These are phyloP conservation scores for Prunus salicina DNA, from an alignment of 306 rosid genomes.

Conservation along the genomic window DNA sequence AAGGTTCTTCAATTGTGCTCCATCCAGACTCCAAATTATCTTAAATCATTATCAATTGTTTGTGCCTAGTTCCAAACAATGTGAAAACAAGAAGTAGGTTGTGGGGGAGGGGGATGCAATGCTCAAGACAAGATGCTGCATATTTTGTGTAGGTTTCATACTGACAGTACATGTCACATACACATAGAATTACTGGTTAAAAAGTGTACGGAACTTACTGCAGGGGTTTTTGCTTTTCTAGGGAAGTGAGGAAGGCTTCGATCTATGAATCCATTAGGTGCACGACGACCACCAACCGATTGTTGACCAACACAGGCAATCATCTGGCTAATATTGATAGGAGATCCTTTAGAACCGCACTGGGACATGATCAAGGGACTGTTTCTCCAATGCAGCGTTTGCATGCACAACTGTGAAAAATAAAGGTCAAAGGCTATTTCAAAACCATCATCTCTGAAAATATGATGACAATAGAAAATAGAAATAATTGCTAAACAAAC, in stretches of 20 bases:
- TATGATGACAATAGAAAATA: background rate
- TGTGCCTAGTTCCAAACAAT: too few relatives aligned
- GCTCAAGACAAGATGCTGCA: too few relatives aligned
- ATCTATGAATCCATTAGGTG: conserved; percentile 88
- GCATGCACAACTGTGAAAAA: conserved; percentile 66
- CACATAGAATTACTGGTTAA: background rate
- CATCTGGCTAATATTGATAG: conserved; percentile 91
- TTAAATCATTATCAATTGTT: too few relatives aligned
- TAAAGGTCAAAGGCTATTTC: conserved; percentile 4
- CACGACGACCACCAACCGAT: conserved; percentile 90
- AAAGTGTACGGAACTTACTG: conserved; percentile 46
- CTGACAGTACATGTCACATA: background rate
- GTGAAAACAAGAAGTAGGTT: too few relatives aligned
- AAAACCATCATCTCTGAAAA: background rate
- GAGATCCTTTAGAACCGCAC: conserved; percentile 97
- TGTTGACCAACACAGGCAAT: conserved; percentile 97
- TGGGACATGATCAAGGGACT: conserved; percentile 98
- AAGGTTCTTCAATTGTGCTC: too few relatives aligned
- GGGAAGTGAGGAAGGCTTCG: conserved; percentile 98
- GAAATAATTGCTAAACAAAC: conserved; percentile 12
- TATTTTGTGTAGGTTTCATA: too few relatives aligned
- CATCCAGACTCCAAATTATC: too few relatives aligned
- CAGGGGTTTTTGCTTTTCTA: conserved; percentile 66
- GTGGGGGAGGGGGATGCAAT: too few relatives aligned
- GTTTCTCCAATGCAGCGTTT: conserved; percentile 85